Evolutionary conservation across 805 yeast genomes (phyloP), one percentile per base, ranked within the genome.

Genomic region (Cyberlindnera xylosilytica): DNA sequence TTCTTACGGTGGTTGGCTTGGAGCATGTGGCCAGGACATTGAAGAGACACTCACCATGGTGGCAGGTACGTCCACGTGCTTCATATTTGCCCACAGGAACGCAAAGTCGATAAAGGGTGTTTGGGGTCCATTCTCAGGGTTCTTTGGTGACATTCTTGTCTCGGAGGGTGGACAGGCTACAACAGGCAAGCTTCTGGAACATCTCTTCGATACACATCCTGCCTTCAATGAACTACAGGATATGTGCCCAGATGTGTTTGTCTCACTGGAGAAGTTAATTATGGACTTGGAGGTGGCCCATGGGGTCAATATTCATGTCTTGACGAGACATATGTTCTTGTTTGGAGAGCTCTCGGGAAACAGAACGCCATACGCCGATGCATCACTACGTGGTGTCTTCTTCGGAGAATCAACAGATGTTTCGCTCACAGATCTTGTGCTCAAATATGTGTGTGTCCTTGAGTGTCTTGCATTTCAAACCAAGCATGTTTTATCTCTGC

Each of bases 1-100:
- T 52, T 75, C 83, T 42, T 79, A 79, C 52, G 73, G 78, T 1
- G 74, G 81, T 3, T 76, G 78, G 74, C 53, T 76, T 12, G 62
- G 74, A 0, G 61, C 70, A 1, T 58, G 65, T 26, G 61, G 65
- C 2, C 28, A 46, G 3, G 27, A 44, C 5, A 40, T 56, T 1
- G 46, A 48, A 7, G 39, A 50, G 6, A 52, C 67, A 5, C 49
- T 78, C 19, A 64, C 75, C 2, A 67, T 78, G 72, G 73, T 77
- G 6, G 86, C 83, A 1, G 84, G 84, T 0, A 79, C 84, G 0
- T 76, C 82, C 6, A 78, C 83, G 1, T 79, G 86, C 47, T 78
- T 66, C 46, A 47, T 77, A 12, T 50, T 63, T 11, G 63, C 66
- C 0, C 60, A 64, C 20, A 48, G 44, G 0, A 39, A 22, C 3